These are phyloP conservation scores for Linnemannia zychae DNA, from an alignment of 192 early-diverging fungal species.

Conservation along the genomic window DNA sequence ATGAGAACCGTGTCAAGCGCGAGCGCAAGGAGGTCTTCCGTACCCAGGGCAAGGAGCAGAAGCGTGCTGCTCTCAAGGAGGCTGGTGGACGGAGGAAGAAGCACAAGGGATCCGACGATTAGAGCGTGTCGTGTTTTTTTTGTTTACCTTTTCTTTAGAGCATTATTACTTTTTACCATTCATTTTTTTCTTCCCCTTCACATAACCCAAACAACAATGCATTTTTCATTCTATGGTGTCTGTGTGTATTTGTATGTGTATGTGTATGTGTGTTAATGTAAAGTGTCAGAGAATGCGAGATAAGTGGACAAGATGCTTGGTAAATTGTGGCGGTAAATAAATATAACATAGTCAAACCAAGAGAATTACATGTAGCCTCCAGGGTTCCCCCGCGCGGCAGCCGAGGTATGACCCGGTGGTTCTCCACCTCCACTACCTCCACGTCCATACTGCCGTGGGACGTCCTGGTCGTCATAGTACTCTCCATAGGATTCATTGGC, in stretches of 20 bases:
- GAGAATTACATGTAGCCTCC: constrained; percentile 21
- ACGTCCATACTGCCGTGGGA: constrained; percentile 11
- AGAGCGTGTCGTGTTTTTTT: background rate
- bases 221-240: too few relatives aligned
- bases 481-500: constrained; percentile 16
- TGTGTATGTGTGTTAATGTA: too few relatives aligned
- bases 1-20: constrained; percentile 70
- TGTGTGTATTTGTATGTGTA: too few relatives aligned
- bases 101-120: constrained; percentile 44
- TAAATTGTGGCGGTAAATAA: too few relatives aligned
- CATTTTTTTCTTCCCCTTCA: background rate
- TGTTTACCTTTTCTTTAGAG: background rate
- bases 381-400: constrained; percentile 5
- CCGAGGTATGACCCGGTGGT: background rate
- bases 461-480: constrained; percentile 14
- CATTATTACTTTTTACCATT: background rate
- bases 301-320: background rate
- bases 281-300: too few relatives aligned
- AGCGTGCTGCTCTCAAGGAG: constrained; percentile 51
- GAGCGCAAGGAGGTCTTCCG: constrained; percentile 77
- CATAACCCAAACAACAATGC: background rate
- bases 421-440: constrained; percentile 3
- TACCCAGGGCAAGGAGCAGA: constrained; percentile 67
- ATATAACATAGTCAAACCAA: background rate
- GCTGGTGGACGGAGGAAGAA: constrained; percentile 57